Conservation (phyloP, 1,284 basidiomycete species). For the Cystobasidium slooffiae region DNA sequence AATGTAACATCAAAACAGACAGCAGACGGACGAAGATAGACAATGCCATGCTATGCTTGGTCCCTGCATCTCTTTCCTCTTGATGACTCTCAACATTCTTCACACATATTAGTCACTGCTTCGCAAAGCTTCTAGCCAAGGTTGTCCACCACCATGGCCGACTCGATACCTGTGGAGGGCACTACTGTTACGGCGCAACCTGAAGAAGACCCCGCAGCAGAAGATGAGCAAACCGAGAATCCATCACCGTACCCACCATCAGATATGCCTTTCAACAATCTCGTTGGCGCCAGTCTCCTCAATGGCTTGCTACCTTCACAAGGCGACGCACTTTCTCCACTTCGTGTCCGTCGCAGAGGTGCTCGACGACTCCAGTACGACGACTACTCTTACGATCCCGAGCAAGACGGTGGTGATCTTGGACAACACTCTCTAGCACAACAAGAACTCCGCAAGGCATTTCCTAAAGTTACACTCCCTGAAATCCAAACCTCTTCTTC, state of each 20-base stretch:
- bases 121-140: too few relatives aligned
- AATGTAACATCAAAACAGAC: constrained; percentile 9
- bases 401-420: background rate
- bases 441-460: background rate
- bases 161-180: too few relatives aligned
- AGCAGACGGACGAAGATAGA: too few relatives aligned
- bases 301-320: background rate
- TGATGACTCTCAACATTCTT: too few relatives aligned
- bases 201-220: background rate
- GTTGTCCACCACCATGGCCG: too few relatives aligned
- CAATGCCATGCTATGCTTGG: too few relatives aligned
- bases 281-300: background rate
- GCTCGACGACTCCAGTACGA: background rate
- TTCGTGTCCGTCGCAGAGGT: background rate
- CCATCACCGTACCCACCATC: background rate
- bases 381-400: background rate
- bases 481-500: background rate
- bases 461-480: background rate
- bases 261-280: background rate
- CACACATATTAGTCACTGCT: too few relatives aligned
- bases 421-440: constrained; percentile 2
- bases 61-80: too few relatives aligned
- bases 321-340: background rate
- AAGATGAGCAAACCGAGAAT: background rate
- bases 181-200: too few relatives aligned